Base-by-base conservation (phyloP, 2,329 filamentous ascomycete species). In the Neonectria sp. region DNA sequence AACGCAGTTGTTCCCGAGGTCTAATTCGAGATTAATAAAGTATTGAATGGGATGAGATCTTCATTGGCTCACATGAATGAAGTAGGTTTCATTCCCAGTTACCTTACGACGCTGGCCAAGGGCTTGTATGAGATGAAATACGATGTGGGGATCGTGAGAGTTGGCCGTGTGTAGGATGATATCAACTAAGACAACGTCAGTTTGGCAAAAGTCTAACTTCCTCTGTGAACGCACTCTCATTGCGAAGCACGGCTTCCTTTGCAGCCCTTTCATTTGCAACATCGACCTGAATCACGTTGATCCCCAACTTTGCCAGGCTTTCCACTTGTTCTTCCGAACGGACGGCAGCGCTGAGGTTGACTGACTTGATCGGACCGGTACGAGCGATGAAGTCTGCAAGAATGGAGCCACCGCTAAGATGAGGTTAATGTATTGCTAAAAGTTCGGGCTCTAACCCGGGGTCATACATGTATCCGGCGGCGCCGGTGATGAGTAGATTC, bases 121-220 rank as follows among this genome's bases (percentile, higher is more conserved):
- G 12, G 77, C 81, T 12, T 71, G 73, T 45, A 83, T 72, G 6
- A 83, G 63, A 62, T 78, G 69, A 4, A 73, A 62, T 15, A 70
- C 65, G 17, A 79, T 58, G 4, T 29, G 46, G 12, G 73, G 66
- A 9, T 79, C 73, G 24, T 79, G 69, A 17, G 77, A 76, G 56
- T 77, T 78, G 11, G 80, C 79, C 2, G 75, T 78, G 56, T 83
- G 78, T 15, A 83, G 62, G 31, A 82, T 69, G 17, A 83, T 76
- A 56, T 80, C 71, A 49, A 83, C 80, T 82, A 58, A 40, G 31
- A 53, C 6, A 12, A 46, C 17, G 60, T 75, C 25, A 73, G 33
- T 12, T 1, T n/a, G 3, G 1, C 3, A 0, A 12, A 2, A 3
- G 1, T 17, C 0, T 17, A 1, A 2, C 2, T 48, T 35, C 4